Evolutionary conservation across 179 eudicot species (phyloP), one percentile per base, ranked within the genome.

Genomic region (Silene vulgaris): DNA sequence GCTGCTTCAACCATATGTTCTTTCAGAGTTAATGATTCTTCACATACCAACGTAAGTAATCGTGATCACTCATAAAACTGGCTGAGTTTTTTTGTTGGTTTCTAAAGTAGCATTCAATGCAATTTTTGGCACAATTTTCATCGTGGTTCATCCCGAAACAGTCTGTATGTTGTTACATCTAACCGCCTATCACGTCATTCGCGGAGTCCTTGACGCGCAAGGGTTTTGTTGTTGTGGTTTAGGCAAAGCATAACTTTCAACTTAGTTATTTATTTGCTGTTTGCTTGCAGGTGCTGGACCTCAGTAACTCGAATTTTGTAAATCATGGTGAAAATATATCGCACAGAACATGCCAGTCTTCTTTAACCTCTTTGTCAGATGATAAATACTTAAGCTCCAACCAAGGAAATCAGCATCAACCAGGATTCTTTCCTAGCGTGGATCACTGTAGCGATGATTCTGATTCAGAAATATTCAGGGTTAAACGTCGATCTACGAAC

Each of bases 391-490:
- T 62, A 19, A 52, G 77, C 71, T 74, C 80, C 61, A 80, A 80
- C 56, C 65, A 59, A 61, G 73, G 76, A 48, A 50, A 48, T 69
- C 74, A 21, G 78, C 84, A 72, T 23, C 76, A 45, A 43, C 65
- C 73, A 52, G 90, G 75, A 78, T 77, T 65, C 69, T 71, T 57
- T 50, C 74, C 83, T 72, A 71, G 71, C 57, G 75, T 74, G 48
- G 80, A 78, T 80, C 87, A 86, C 59, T 85, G 84, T 28, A 84
- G 89, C 23, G 97, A 90, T 76, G 97, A 91, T 79, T 93, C 97
- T 71, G 97, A 96, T 89, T 88, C 96, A 61, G 96, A 90, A 84
- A 87, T 88, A 72, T 95, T 95, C 77, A 84, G 99, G 81, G 97
- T 96, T 40, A 89, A 91, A 80, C 86, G 97, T 3, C 84, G 99